phyloP scores from a whole-genome alignment of 2,329 filamentous ascomycete species.

The Penicillium frequentans region DNA sequence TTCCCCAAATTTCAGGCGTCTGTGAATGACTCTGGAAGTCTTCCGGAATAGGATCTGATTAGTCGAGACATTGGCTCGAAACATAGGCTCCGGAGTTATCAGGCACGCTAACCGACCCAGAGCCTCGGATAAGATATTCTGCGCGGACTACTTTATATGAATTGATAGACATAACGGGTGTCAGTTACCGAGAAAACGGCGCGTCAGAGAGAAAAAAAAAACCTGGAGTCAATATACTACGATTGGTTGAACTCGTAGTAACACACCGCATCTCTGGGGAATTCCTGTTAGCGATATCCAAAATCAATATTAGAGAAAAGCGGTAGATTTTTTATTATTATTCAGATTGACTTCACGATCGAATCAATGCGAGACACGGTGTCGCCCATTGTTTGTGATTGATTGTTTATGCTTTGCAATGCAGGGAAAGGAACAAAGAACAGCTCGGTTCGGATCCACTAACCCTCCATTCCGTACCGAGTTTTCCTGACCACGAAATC shows the following conservation, averaged over 20 bases:
- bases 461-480: conserved; percentile 1
- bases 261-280: conserved; percentile 4
- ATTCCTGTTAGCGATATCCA: background rate
- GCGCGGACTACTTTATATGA: conserved; percentile 8
- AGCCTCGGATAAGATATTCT: conserved; percentile 9
- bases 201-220: background rate
- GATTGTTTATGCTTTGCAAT: conserved; percentile 9
- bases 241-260: conserved; percentile 3
- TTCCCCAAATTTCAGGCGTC: background rate
- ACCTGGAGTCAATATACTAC: background rate
- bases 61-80: background rate
- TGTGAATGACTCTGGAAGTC: background rate
- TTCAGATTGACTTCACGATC: background rate
- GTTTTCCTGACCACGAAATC: background rate
- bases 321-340: background rate
- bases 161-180: conserved; percentile 13
- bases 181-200: background rate
- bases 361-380: conserved; percentile 19
- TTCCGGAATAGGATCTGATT: background rate
- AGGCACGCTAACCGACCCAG: conserved; percentile 15
- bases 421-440: conserved; percentile 2
- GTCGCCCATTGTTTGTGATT: conserved; percentile 13
- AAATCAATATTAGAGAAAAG: too few species aligned
- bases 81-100: conserved; percentile 4
- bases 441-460: background rate